These are phyloP conservation scores for Seiridium cupressi DNA, from an alignment of 2,329 filamentous ascomycete species.

Conservation along the genomic window DNA sequence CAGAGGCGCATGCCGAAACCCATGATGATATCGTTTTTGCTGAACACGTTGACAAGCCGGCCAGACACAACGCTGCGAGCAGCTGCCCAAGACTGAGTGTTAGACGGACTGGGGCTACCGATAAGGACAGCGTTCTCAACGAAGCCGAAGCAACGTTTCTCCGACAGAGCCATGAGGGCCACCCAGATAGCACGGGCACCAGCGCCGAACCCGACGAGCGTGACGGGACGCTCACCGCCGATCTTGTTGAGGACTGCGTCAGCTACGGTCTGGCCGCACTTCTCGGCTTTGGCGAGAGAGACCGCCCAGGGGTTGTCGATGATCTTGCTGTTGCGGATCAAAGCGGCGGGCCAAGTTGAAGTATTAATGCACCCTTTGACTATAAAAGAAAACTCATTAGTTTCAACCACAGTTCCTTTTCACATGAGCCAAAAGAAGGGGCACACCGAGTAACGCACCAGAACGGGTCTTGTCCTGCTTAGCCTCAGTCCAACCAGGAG, in stretches of 20 bases:
- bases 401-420: not conserved
- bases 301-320: slow-evolving; percentile 81
- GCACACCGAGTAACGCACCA: slow-evolving; percentile 30
- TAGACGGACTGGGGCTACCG: slow-evolving; percentile 75
- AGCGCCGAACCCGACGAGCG: slow-evolving; percentile 77
- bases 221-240: slow-evolving; percentile 79
- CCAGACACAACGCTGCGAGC: slow-evolving; percentile 79
- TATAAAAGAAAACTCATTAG: not conserved
- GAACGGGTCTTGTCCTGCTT: slow-evolving; percentile 47
- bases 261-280: slow-evolving; percentile 67
- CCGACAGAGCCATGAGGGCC: slow-evolving; percentile 74
- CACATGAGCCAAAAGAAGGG: not conserved
- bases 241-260: slow-evolving; percentile 80
- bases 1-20: slow-evolving; percentile 84
- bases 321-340: slow-evolving; percentile 69
- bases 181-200: slow-evolving; percentile 81
- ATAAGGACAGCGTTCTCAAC: slow-evolving; percentile 83
- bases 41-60: slow-evolving; percentile 87
- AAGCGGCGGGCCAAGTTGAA: slow-evolving; percentile 55
- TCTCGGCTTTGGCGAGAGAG: slow-evolving; percentile 73
- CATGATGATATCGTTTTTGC: slow-evolving; percentile 81
- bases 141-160: slow-evolving; percentile 77
- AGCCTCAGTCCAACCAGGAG: slow-evolving; percentile 75
- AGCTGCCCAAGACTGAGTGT: slow-evolving; percentile 70
- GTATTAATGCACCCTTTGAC: not conserved